Conservation (phyloP, 768 basidiomycete genomes). For the Clitopilus hobsonii region DNA sequence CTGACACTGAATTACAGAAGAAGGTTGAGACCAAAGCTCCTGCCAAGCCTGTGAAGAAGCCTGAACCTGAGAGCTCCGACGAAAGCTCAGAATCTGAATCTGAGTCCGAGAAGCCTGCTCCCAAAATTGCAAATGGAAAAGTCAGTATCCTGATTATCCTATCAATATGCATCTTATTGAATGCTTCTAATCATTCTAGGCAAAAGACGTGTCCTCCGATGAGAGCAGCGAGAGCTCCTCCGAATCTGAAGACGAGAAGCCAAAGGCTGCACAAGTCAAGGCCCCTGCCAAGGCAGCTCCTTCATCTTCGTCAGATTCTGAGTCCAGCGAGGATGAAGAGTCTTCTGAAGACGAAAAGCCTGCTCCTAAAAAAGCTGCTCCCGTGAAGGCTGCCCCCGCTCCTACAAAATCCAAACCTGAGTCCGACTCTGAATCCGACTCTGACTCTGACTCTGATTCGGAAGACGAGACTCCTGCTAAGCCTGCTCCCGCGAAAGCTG, state of each 20-base stretch:
- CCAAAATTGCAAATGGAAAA: constrained; percentile 9
- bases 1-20: constrained; percentile 14
- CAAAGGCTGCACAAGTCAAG: constrained; percentile 50
- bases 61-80: constrained; percentile 24
- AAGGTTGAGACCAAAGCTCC: constrained; percentile 17
- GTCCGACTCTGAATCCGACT: constrained; percentile 3
- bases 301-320: constrained; percentile 22
- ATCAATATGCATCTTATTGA: neutral
- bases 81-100: constrained; percentile 15
- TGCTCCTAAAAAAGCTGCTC: constrained; percentile 16
- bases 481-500: constrained; percentile 9
- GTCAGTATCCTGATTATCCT: constrained; percentile 14
- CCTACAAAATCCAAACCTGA: constrained; percentile 5
- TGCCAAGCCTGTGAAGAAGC: constrained; percentile 19
- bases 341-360: constrained; percentile 20
- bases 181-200: neutral
- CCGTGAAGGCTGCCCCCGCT: constrained; percentile 11
- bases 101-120: constrained; percentile 1
- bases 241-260: constrained; percentile 51
- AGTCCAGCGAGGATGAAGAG: constrained; percentile 22
- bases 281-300: constrained; percentile 29
- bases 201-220: constrained; percentile 34
- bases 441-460: constrained; percentile 22
- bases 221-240: constrained; percentile 41
- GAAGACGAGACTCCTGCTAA: constrained; percentile 8